These are phyloP conservation scores for Cymbopogon citratus DNA, from an alignment of 176 grass and related monocot genomes.

Conservation along the genomic window DNA sequence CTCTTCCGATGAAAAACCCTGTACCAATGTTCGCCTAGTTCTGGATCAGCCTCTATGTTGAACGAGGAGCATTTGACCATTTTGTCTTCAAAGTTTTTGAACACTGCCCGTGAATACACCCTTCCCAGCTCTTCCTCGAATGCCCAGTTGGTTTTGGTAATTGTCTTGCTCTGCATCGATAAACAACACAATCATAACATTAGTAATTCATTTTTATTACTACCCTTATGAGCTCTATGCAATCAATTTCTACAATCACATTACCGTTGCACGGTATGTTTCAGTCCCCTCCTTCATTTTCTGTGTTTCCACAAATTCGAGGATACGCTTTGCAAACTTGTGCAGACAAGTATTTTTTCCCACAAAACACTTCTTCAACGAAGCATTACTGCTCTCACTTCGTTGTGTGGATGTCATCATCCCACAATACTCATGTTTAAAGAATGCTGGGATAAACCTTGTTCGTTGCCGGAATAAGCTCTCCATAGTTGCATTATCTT, in stretches of 20 bases:
- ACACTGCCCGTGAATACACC: not conserved
- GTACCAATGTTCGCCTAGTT: no score
- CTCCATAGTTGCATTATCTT: not conserved
- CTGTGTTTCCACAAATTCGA: not conserved
- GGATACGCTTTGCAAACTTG: not conserved
- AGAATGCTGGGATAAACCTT: not conserved
- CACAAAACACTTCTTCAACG: not conserved
- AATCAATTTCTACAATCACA: no score
- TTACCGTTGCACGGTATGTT: not conserved
- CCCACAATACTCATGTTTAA: not conserved
- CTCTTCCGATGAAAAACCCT: no score
- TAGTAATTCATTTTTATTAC: no score
- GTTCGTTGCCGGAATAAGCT: not conserved
- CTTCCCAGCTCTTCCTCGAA: not conserved
- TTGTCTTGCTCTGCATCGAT: not conserved
- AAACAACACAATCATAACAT: not conserved
- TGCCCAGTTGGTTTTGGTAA: not conserved
- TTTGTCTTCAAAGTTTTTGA: no score
- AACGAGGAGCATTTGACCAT: no score
- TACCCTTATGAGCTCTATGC: no score
- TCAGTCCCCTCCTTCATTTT: not conserved
- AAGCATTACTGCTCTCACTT: not conserved
- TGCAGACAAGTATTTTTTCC: not conserved
- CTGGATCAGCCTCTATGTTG: no score
- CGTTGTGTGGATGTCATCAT: not conserved